phyloP scores from a whole-genome alignment of 2,329 filamentous ascomycete species.

The Penicillium sp. region DNA sequence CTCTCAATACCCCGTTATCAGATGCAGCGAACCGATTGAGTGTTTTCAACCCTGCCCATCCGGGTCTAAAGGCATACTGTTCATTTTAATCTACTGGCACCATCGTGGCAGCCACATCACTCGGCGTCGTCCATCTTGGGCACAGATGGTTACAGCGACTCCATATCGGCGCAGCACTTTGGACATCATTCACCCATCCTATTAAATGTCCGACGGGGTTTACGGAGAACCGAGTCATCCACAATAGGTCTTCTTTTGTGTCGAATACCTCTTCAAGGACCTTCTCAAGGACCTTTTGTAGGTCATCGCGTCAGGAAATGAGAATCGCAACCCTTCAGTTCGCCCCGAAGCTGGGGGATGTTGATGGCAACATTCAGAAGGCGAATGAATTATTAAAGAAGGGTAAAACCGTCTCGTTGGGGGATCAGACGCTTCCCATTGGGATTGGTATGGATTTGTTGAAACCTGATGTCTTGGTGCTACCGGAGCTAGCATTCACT shows the following conservation, averaged over 20 bases:
- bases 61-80: not conserved
- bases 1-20: not conserved
- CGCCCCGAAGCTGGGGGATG: slow-evolving; percentile 42
- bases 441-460: slow-evolving; percentile 23
- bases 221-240: not conserved
- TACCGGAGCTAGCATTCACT: slow-evolving; percentile 63
- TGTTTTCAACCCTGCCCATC: not conserved
- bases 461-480: slow-evolving; percentile 56
- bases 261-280: slow-evolving; percentile 6
- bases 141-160: slow-evolving; percentile 6
- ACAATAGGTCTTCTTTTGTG: not conserved
- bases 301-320: slow-evolving; percentile 33
- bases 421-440: slow-evolving; percentile 11
- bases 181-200: not conserved
- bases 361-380: slow-evolving; percentile 45
- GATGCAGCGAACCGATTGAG: not conserved
- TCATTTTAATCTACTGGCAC: not conserved
- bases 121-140: slow-evolving; percentile 9
- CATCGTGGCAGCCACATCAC: slow-evolving; percentile 11
- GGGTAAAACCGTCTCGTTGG: slow-evolving; percentile 22
- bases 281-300: too few relatives aligned
- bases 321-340: slow-evolving; percentile 50
- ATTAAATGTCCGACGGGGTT: not conserved
- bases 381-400: slow-evolving; percentile 44
- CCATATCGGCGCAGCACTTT: slow-evolving; percentile 1